These are phyloP conservation scores for Penicillium bovifimosum DNA, from an alignment of 495 filamentous ascomycete genomes.

Conservation along the genomic window DNA sequence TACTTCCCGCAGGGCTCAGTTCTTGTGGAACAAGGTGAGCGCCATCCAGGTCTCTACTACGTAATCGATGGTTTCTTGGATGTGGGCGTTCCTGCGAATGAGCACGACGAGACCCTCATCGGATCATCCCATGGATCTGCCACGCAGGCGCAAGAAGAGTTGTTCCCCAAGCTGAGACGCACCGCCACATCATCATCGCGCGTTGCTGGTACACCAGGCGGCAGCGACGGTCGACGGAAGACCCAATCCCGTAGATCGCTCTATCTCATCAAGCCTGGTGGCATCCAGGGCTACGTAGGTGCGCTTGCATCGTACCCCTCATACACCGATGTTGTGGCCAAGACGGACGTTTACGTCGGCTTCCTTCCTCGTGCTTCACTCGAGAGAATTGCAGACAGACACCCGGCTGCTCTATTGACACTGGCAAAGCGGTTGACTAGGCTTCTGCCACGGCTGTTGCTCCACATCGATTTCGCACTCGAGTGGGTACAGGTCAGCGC, in stretches of 20 bases:
- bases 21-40: slow-evolving; percentile 93
- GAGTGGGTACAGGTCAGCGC: slow-evolving; percentile 97
- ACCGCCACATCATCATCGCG: slow-evolving; percentile 45
- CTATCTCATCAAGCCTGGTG: slow-evolving; percentile 90
- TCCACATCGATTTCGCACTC: slow-evolving; percentile 96
- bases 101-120: slow-evolving; percentile 41
- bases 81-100: slow-evolving; percentile 67
- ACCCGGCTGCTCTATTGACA: slow-evolving; percentile 86
- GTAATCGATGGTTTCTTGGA: slow-evolving; percentile 97
- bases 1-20: slow-evolving; percentile 93
- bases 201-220: slow-evolving; percentile 24
- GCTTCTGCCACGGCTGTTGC: slow-evolving; percentile 81
- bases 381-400: slow-evolving; percentile 85
- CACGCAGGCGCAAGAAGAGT: slow-evolving; percentile 35
- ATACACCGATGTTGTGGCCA: slow-evolving; percentile 92
- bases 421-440: slow-evolving; percentile 92
- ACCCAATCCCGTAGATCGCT: slow-evolving; percentile 62
- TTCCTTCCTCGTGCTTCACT: slow-evolving; percentile 84
- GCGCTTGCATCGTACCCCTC: slow-evolving; percentile 91
- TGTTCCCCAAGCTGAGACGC: slow-evolving; percentile 46
- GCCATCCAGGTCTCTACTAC: slow-evolving; percentile 94
- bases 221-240: slow-evolving; percentile 43
- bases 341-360: slow-evolving; percentile 97
- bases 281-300: slow-evolving; percentile 89
- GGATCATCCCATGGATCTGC: slow-evolving; percentile 28